Base-by-base conservation (phyloP, 2,329 filamentous ascomycete genomes). In the Diaporthe citri region DNA sequence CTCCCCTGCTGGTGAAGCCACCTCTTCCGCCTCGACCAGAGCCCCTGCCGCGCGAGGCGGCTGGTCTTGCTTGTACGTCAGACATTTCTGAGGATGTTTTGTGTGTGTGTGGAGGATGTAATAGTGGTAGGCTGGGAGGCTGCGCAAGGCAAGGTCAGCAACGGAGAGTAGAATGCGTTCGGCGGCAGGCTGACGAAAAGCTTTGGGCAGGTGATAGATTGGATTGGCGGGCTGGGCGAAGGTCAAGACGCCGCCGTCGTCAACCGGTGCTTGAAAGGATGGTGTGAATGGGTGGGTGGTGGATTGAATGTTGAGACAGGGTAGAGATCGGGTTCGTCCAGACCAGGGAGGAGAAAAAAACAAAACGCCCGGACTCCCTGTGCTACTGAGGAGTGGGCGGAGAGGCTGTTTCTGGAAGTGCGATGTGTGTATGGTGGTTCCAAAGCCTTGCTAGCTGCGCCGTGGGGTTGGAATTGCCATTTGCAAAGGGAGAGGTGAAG, bases 1-100 rank as follows among this genome's bases (percentile, higher is more conserved):
- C 95, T 84, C 96, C 96, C 85, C 96, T 93, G 86, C 93, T 76
- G 56, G 73, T 72, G 70, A 75, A 64, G 55, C 75, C 75, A 66
- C 75, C 75, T 52, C 75, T 69, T 70, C 75, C 75, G 8, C 75
- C 75, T 4, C 75, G 75, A 57, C 73, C 67, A 72, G 75, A 90
- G 88, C 95, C 95, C 91, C 97, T 94, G 87, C 96, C 96, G 88
- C 96, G 95, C 89, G 92, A 86, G 87, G 94, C 92, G 85, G 92
- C 90, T 84, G 94, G 90, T 90, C 96, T 92, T 87, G 93, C 91
- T 90, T 95, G 93, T 88, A 94, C 91, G 91, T 98, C 96, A 90
- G 97, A 97, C 97, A 98, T 98, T 88, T 85, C 86, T 84, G 84
- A 84, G 34, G 82, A 83, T 85, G 82, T 82, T 83, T 81, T 79